Percentiles rank a stretch among this genome's conserved stretches.
These are phyloP conservation scores for Fragaria vesca DNA, from an alignment of 306 rosid species.

Conservation along the genomic window DNA sequence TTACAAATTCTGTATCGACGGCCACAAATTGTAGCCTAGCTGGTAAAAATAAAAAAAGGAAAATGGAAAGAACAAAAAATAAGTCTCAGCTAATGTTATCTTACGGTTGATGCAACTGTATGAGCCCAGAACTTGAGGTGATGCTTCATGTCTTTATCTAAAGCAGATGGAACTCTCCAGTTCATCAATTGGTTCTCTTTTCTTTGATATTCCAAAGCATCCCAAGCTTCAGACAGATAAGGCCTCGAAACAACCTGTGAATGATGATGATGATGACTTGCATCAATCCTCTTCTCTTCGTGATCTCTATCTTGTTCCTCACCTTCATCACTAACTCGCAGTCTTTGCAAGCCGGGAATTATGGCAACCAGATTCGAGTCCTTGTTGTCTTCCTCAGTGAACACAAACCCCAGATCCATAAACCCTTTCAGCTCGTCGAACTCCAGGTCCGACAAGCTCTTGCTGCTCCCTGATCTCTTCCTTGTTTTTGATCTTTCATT, in stretches of 20 bases:
- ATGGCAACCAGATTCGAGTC: constrained; percentile 55
- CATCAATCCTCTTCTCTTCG: constrained; percentile 22
- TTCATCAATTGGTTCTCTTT: constrained; percentile 32
- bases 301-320: constrained; percentile 16
- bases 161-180: constrained; percentile 48
- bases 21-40: neutral
- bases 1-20: neutral
- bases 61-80: neutral
- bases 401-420: constrained; percentile 90
- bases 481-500: constrained; percentile 15
- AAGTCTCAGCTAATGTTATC: constrained; percentile 22
- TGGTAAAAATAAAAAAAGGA: neutral
- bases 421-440: constrained; percentile 74
- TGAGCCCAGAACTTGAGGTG: constrained; percentile 70
- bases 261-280: neutral
- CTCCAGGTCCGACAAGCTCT: constrained; percentile 72
- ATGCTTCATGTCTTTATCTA: constrained; percentile 58
- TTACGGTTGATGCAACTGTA: constrained; percentile 67
- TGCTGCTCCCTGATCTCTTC: constrained; percentile 15
- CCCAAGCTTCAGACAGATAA: constrained; percentile 86
- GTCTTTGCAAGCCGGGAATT: constrained; percentile 70
- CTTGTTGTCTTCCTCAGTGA: constrained; percentile 58
- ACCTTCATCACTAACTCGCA: constrained; percentile 23
- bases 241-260: constrained; percentile 47
- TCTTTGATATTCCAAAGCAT: constrained; percentile 37